Base-by-base conservation (phyloP, 129 eudicot species). In the Chrysanthemum makinoi region DNA sequence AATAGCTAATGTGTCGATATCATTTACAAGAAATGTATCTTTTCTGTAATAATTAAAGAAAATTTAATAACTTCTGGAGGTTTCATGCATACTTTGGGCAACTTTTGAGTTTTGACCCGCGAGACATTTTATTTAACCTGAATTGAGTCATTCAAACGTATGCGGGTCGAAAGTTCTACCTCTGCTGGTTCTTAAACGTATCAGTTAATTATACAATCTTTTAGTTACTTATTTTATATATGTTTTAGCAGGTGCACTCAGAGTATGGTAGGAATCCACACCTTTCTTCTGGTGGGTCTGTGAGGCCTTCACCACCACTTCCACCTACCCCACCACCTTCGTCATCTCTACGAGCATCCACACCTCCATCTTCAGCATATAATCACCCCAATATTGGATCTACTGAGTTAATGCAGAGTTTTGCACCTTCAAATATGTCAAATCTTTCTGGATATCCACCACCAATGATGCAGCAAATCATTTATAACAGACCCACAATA, bases 261-360 rank as follows among this genome's bases (percentile, higher is more conserved):
- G 82, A 83, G 50, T 85, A 85, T 28, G 66, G 75, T 50, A 74
- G 95, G 75, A 50, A 80, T 3, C 62, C 91, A 17, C 83, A 60
- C 72, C 80, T 88, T 65, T 85, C 96, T 57, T 84, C 95, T 52
- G 76, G 86, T 30, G 83, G 88, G 58, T 73, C 91, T 10, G 19
- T 86, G 76, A 90, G 99, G 86, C 86, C 86, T 57, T 85, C 75
- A 79, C 99, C 97, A 26, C 99, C 98, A 3, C 97, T 94, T 76
- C 99, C 99, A 69, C 89, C 93, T 62, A 94, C 90, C 63, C 96
- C 96, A 14, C 96, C 96, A 10, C 97, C 99, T 54, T 89, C 54
- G 71, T 65, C 84, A 17, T 77, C 95, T 22, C 39, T 73, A 48
- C 75, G 83, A 47, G 67, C 84, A 67, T 72, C 89, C 18, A 57